These are phyloP conservation scores for Talaromyces nanjingensis DNA, from an alignment of 495 filamentous ascomycete genomes.

Conservation along the genomic window DNA sequence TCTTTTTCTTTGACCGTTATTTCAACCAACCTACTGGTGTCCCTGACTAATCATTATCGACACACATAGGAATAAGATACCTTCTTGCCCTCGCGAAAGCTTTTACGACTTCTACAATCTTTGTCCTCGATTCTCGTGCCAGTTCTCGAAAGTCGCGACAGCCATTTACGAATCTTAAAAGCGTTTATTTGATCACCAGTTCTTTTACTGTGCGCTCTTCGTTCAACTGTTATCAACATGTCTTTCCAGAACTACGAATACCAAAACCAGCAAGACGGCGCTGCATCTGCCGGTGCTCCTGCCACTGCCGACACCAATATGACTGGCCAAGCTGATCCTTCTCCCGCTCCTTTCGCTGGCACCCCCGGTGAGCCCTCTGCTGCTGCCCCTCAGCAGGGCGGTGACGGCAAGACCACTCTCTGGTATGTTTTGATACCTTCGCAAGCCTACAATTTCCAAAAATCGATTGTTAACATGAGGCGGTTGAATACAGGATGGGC, in stretches of 20 bases:
- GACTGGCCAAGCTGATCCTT: constrained; percentile 48
- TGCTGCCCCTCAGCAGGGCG: constrained; percentile 48
- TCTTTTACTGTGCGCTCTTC: constrained; percentile 21
- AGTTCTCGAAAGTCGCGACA: constrained; percentile 10
- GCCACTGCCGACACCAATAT: constrained; percentile 45
- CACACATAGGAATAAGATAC: constrained; percentile 6
- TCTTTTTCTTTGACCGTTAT: not conserved
- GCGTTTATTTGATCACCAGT: constrained; percentile 22
- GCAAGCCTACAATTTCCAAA: not conserved
- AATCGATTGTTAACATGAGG: not conserved
- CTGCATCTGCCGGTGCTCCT: constrained; percentile 45
- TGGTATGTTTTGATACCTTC: constrained; percentile 50
- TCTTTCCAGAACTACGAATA: constrained; percentile 58
- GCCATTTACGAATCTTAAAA: constrained; percentile 1
- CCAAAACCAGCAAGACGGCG: constrained; percentile 48
- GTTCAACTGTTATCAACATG: constrained; percentile 29
- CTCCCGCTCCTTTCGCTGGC: constrained; percentile 46
- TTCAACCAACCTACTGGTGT: not conserved
- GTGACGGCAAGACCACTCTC: constrained; percentile 72
- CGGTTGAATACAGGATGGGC: constrained; percentile 70
- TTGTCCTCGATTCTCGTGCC: constrained; percentile 9
- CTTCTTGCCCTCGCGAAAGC: constrained; percentile 4
- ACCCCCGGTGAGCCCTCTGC: constrained; percentile 46
- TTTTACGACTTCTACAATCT: constrained; percentile 8
- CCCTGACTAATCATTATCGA: not conserved